Conservation (phyloP, 257 asterid species). For the Echites panduratus region DNA sequence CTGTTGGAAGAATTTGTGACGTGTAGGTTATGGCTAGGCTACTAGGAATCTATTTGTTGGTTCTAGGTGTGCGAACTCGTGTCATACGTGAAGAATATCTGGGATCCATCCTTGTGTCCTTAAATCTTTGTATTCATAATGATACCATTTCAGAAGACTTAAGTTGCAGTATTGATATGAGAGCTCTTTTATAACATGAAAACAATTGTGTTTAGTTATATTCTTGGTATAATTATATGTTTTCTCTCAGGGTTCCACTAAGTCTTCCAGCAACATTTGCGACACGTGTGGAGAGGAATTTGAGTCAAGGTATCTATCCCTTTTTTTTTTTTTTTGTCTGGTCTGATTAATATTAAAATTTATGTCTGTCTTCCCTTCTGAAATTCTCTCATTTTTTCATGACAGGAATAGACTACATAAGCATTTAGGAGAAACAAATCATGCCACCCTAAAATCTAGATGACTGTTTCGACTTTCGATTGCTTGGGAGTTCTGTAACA, state of each 20-base stretch:
- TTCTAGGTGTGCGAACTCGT: background rate
- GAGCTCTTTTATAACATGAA: background rate
- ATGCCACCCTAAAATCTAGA: constrained; percentile 54
- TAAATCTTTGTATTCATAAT: no score
- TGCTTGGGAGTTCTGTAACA: constrained; percentile 4
- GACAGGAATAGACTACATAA: constrained; percentile 71
- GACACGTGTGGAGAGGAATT: constrained; percentile 82
- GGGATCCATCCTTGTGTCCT: no score
- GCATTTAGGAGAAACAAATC: constrained; percentile 83
- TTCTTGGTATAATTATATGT: constrained; percentile 2
- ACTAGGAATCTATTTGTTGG: background rate
- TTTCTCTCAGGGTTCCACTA: constrained; percentile 36
- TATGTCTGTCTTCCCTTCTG: constrained; percentile 6
- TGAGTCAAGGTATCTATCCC: constrained; percentile 52
- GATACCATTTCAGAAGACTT: no score
- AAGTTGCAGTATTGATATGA: background rate
- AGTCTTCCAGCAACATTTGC: constrained; percentile 43
- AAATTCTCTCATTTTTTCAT: constrained; percentile 10
- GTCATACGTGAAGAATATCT: background rate
- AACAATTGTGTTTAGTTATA: background rate
- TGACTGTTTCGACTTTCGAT: constrained; percentile 27
- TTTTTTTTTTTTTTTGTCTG: background rate
- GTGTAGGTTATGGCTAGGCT: background rate
- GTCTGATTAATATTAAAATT: constrained; percentile 4
- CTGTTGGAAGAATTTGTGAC: background rate